phyloP scores from a whole-genome alignment of 176 grass and related monocot genomes.

The Oryza meyeriana region DNA sequence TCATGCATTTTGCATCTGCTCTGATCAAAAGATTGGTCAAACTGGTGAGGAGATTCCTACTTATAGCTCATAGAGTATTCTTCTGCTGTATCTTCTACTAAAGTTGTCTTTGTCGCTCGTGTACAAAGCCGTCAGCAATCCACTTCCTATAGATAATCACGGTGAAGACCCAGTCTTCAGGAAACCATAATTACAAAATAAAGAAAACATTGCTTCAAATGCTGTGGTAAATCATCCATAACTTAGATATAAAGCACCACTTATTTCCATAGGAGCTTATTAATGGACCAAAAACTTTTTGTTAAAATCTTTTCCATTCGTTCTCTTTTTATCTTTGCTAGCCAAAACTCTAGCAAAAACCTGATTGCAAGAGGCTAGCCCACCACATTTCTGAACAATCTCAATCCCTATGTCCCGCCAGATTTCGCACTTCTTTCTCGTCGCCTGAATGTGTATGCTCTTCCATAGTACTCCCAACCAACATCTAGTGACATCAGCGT shows the following conservation, averaged over 20 bases:
- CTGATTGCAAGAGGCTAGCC: slow-evolving; percentile 51
- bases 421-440: slow-evolving; percentile 10
- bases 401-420: neutral
- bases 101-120: neutral
- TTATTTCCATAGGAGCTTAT: neutral
- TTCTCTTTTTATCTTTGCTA: neutral
- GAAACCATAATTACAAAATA: slow-evolving; percentile 28
- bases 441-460: slow-evolving; percentile 2
- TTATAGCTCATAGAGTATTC: slow-evolving; percentile 23
- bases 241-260: slow-evolving; percentile 25
- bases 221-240: slow-evolving; percentile 28
- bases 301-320: slow-evolving; percentile 32
- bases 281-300: slow-evolving; percentile 22
- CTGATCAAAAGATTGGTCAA: neutral
- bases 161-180: neutral
- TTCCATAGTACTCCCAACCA: slow-evolving; percentile 34
- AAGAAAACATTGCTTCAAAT: slow-evolving; percentile 32
- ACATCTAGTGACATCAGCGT: neutral
- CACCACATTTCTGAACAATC: slow-evolving; percentile 22
- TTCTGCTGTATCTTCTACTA: slow-evolving; percentile 29
- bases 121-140: slow-evolving; percentile 35
- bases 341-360: slow-evolving; percentile 5
- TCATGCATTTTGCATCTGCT: slow-evolving; percentile 11
- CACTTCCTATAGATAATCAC: neutral
- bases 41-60: slow-evolving; percentile 24